These are phyloP conservation scores for Panus rudis DNA, from an alignment of 768 basidiomycete genomes.

Conservation along the genomic window DNA sequence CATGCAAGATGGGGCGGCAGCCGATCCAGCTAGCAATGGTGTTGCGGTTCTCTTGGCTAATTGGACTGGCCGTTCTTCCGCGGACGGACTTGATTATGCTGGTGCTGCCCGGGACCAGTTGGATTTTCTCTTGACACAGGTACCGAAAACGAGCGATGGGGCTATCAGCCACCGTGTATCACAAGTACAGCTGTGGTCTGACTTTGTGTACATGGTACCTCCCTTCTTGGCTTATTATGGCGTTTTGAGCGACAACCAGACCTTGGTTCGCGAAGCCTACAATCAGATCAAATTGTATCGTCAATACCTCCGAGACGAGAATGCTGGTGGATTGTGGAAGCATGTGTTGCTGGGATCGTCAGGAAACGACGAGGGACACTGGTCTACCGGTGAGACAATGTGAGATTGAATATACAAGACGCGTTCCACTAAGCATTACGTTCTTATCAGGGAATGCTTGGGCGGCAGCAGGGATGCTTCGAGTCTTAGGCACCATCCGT, in stretches of 20 bases:
- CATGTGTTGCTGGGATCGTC: conserved; percentile 58
- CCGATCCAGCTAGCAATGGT: conserved; percentile 76
- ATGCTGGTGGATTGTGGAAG: conserved; percentile 57
- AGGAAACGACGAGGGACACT: conserved; percentile 60
- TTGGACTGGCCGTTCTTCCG: conserved; percentile 34
- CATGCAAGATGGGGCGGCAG: conserved; percentile 49
- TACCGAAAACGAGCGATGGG: conserved; percentile 62
- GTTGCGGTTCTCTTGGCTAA: conserved; percentile 60
- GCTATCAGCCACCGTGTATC: conserved; percentile 73
- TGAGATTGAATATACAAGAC: neutral
- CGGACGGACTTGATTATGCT: conserved; percentile 47
- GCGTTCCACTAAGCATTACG: neutral
- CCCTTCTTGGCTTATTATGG: conserved; percentile 87
- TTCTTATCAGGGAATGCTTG: conserved; percentile 67
- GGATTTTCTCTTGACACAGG: conserved; percentile 47
- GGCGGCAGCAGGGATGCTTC: conserved; percentile 84
- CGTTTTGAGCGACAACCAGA: conserved; percentile 46
- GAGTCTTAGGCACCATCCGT: conserved; percentile 71
- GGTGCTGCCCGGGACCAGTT: conserved; percentile 62
- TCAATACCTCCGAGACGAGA: conserved; percentile 47
- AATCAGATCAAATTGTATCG: conserved; percentile 59
- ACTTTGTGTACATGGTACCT: conserved; percentile 81
- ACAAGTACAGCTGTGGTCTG: conserved; percentile 72
- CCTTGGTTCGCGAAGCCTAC: conserved; percentile 57
- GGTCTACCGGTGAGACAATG: conserved; percentile 73